Conservation (phyloP, 2,329 filamentous ascomycete genomes). For the Ambrosiella cleistominuta region DNA sequence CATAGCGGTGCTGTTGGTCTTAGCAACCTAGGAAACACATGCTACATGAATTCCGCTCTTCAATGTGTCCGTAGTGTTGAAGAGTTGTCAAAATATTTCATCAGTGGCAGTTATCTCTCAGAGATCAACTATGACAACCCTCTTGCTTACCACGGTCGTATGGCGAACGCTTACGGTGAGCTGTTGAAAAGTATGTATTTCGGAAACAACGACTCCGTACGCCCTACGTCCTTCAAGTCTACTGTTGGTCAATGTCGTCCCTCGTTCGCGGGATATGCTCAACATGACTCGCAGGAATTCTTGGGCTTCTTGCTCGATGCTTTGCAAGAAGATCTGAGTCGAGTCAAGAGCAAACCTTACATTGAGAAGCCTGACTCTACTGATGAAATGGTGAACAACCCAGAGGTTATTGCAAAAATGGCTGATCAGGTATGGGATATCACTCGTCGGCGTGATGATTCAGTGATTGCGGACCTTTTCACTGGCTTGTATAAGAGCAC, state of each 20-base stretch:
- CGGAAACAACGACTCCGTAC: conserved; percentile 49
- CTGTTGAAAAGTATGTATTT: conserved; percentile 66
- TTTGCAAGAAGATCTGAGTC: conserved; percentile 85
- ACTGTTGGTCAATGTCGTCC: conserved; percentile 48
- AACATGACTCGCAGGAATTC: conserved; percentile 96
- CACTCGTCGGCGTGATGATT: conserved; percentile 82
- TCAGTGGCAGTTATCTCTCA: conserved; percentile 52
- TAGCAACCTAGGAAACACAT: conserved; percentile 86
- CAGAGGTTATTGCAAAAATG: conserved; percentile 62
- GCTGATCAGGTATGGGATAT: conserved; percentile 83
- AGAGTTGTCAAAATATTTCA: conserved; percentile 82
- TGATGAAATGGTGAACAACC: conserved; percentile 81
- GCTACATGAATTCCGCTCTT: conserved; percentile 96
- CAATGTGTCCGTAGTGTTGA: conserved; percentile 90
- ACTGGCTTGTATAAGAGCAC: conserved; percentile 98
- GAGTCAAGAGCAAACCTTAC: conserved; percentile 89
- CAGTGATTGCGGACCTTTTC: conserved; percentile 86
- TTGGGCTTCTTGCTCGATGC: conserved; percentile 87
- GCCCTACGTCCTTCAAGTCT: conserved; percentile 45
- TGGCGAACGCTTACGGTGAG: conserved; percentile 68
- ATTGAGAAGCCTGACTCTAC: conserved; percentile 96
- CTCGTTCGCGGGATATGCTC: conserved; percentile 82
- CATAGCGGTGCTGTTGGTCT: conserved; percentile 65
- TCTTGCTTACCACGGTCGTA: conserved; percentile 66
- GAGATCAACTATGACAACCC: conserved; percentile 80